Base-by-base conservation (phyloP, 2,329 filamentous ascomycete species). In the Byssothecium circinans region DNA sequence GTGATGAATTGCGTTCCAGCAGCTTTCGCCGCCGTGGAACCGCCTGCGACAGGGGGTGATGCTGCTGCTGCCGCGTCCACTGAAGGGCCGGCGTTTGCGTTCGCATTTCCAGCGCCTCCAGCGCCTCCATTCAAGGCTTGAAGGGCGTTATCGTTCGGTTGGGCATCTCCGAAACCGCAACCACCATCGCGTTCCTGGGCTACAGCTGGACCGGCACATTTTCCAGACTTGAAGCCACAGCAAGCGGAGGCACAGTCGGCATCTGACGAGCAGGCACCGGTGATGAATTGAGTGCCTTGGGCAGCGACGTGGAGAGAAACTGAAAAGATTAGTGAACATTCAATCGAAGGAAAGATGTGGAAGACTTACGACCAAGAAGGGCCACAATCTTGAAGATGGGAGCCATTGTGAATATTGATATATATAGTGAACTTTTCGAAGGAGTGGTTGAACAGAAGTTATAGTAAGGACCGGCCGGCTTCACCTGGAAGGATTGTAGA, bases 221-320 rank as follows among this genome's bases (percentile, higher is more conserved):
- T 59, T 5, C 67, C 67, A 20, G 52, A 53, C 15, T 64, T 64
- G 55, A 67, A 67, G 7, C 65, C 69, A 52, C 70, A 73, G 54
- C 70, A 73, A 12, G 59, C 63, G 17, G 65, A 64, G 3, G 67
- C 68, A 39, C 71, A 74, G 47, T 73, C 69, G 4, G 69, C 68
- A 43, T 72, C 69, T 4, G 65, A 64, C 2, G 56, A 52, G 39
- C 71, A 74, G 7, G 61, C 43, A 1, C 70, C 71, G 14, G 70
- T 73, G 56, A 74, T 72, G 60, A 73, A 74, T 45, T 74, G 71
- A 3, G 54, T 67, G 25, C 62, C 69, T 52, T 65, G 60, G 8
- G 58, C 58, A 33, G 62, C 56, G 25, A 53, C 60, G 30, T 50
- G 54, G 40, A 67, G 51, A 41, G 58, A 60, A 20, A 65, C 63